Conservation (phyloP, 2,329 filamentous ascomycete genomes). For the Magnaporthiopsis incrustans region DNA sequence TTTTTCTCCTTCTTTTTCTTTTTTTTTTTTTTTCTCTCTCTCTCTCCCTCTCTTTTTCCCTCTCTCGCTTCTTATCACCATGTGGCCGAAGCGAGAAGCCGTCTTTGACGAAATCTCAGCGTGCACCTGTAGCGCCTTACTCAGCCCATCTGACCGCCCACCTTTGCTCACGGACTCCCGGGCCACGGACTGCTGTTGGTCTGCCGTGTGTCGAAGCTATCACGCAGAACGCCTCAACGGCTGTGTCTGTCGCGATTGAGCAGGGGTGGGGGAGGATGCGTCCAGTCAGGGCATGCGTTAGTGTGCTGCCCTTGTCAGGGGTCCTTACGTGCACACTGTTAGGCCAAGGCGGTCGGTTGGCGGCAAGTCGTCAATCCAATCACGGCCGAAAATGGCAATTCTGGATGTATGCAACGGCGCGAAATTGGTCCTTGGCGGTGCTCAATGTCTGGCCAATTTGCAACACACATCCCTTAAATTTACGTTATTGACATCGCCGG, state of each 20-base stretch:
- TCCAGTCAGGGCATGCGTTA: not conserved
- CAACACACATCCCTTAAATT: not conserved
- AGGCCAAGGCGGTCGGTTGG: not conserved
- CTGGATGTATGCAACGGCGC: not conserved
- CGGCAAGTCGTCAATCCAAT: not conserved
- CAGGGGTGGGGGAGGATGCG: too few relatives aligned
- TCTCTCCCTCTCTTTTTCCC: too few relatives aligned
- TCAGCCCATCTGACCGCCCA: too few relatives aligned
- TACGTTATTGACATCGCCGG: not conserved
- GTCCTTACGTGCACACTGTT: not conserved
- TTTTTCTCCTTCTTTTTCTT: too few relatives aligned
- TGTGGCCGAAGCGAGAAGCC: too few relatives aligned
- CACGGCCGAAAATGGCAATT: not conserved
- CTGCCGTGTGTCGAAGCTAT: not conserved
- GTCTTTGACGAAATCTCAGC: too few relatives aligned
- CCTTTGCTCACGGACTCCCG: not conserved
- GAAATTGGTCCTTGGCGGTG: not conserved
- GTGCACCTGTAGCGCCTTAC: too few relatives aligned
- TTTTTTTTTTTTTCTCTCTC: too few relatives aligned
- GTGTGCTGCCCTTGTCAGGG: not conserved
- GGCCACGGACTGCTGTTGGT: not conserved
- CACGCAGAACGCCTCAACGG: not conserved
- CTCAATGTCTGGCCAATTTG: not conserved
- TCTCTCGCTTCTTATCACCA: too few relatives aligned
- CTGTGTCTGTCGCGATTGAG: not conserved